Conservation (phyloP, 371 early-diverging fungal genomes). For the Mortierella sp. region DNA sequence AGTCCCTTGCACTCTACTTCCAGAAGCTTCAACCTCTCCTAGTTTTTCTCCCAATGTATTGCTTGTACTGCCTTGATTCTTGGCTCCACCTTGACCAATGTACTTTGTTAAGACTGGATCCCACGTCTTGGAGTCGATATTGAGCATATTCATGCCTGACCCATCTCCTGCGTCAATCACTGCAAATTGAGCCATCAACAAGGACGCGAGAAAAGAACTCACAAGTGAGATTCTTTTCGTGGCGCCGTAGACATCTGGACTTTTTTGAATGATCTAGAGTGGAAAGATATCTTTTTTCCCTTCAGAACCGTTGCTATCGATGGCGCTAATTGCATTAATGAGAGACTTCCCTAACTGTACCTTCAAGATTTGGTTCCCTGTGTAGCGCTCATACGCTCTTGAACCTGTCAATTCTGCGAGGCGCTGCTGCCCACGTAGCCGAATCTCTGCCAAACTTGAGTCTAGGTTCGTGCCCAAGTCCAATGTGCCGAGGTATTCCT, state of each 20-base stretch:
- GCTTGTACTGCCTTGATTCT: not conserved
- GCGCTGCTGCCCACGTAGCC: conserved; percentile 35
- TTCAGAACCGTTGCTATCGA: not conserved
- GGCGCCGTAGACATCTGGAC: conserved; percentile 25
- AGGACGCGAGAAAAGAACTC: conserved; percentile 76
- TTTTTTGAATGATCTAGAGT: conserved; percentile 24
- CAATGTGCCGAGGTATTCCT: conserved; percentile 68
- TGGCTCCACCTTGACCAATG: conserved; percentile 31
- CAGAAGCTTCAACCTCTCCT: conserved; percentile 51
- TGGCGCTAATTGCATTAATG: not conserved
- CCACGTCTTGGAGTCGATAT: conserved; percentile 74
- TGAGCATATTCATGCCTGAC: conserved; percentile 86
- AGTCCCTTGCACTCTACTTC: conserved; percentile 41
- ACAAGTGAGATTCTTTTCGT: conserved; percentile 78
- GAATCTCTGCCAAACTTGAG: not conserved
- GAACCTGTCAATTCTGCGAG: conserved; percentile 82
- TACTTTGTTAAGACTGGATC: conserved; percentile 45
- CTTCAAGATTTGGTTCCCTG: conserved; percentile 83
- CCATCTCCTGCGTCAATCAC: conserved; percentile 85
- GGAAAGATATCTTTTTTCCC: not conserved
- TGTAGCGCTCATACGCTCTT: conserved; percentile 84
- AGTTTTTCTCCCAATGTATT: conserved; percentile 37
- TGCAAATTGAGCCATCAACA: conserved; percentile 72
- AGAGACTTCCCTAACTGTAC: conserved; percentile 38
- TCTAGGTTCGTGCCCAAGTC: not conserved